Evolutionary conservation across 106 monocot genomes (phyloP).

Genomic region (Allium fistulosum): DNA sequence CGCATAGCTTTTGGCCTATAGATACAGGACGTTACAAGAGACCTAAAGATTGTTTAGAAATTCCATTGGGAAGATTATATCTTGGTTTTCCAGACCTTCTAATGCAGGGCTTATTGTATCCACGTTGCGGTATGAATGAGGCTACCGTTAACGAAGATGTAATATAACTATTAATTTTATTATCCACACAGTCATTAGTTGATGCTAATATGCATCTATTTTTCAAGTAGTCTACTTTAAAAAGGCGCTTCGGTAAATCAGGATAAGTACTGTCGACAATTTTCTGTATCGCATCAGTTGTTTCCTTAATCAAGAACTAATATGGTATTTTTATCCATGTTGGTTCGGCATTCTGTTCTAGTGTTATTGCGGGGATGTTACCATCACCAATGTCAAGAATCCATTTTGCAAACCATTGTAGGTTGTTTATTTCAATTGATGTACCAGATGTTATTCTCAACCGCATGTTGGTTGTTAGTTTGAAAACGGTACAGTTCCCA

Average conservation of each 20-base stretch:
- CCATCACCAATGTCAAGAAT: conserved; percentile 14
- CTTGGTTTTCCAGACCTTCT: background rate
- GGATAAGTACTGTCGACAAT: background rate
- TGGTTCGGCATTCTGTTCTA: background rate
- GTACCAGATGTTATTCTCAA: background rate
- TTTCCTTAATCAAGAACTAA: too few relatives aligned
- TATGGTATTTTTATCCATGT: background rate
- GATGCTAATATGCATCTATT: background rate
- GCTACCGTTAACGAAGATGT: background rate
- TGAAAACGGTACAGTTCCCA: conserved; percentile 5
- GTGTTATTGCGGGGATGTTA: background rate
- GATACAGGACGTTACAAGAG: too few relatives aligned
- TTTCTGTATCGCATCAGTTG: too few relatives aligned
- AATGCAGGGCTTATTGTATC: background rate
- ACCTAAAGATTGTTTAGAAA: conserved; percentile 3
- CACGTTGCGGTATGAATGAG: background rate
- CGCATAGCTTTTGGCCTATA: too few relatives aligned
- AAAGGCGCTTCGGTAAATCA: too few relatives aligned
- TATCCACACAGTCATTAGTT: background rate
- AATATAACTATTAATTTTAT: background rate
- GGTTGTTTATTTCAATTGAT: background rate
- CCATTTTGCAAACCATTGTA: background rate
- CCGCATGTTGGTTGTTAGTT: conserved; percentile 10
- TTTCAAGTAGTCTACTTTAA: background rate
- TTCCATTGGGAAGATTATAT: background rate